Evolutionary conservation across 345 rosid genomes (phyloP).

Genomic region (Carallia brachiata): DNA sequence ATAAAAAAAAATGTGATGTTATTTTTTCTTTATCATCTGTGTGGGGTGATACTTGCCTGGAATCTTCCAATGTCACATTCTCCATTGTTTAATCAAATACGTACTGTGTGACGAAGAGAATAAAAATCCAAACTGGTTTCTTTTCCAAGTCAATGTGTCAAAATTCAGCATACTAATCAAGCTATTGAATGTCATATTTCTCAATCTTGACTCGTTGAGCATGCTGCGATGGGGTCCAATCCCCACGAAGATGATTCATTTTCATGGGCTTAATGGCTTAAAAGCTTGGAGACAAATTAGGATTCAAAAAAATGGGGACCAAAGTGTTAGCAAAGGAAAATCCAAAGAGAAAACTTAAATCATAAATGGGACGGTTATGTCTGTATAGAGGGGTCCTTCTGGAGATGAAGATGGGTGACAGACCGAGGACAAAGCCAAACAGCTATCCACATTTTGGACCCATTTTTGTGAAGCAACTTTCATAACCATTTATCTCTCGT

Average conservation of each 20-base stretch:
- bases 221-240: background rate
- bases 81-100: too few species aligned
- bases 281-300: constrained; percentile 16
- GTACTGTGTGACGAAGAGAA: too few species aligned
- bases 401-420: background rate
- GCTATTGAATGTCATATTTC: too few species aligned
- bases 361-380: background rate
- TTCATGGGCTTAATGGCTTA: background rate
- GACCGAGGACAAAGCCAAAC: background rate
- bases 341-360: background rate
- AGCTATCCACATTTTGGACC: background rate
- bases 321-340: background rate
- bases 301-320: constrained; percentile 23
- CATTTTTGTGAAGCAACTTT: background rate
- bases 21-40: too few species aligned
- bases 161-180: background rate
- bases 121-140: too few species aligned
- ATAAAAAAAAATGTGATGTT: too few species aligned
- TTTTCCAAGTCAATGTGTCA: background rate
- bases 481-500: background rate
- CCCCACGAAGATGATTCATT: background rate
- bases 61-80: constrained; percentile 9
- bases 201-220: too few species aligned
- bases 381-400: background rate
- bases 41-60: background rate